These are phyloP conservation scores for Phycomyces blakesleeanus DNA, from an alignment of 192 early-diverging fungal species.

Conservation along the genomic window DNA sequence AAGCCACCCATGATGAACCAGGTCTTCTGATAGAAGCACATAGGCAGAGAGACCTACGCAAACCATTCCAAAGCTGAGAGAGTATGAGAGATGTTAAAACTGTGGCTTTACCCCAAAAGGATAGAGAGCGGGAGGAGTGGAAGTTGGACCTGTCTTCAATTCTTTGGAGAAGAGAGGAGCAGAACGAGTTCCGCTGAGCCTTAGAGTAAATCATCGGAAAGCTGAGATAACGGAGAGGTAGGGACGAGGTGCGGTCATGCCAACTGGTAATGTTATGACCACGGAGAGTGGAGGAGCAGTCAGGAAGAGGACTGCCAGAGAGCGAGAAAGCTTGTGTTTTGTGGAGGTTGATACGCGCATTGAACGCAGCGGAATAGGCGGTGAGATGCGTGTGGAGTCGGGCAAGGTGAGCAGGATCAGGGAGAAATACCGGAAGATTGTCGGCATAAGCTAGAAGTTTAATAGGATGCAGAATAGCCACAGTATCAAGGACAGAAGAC, in stretches of 20 bases:
- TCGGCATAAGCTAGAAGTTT: constrained; percentile 19
- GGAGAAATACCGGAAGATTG: constrained; percentile 11
- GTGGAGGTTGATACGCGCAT: constrained; percentile 21
- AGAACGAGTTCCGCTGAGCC: not conserved
- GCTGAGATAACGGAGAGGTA: not conserved
- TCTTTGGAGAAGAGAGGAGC: constrained; percentile 1
- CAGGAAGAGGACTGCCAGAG: not conserved
- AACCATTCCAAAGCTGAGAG: too few species aligned
- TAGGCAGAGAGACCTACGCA: too few species aligned
- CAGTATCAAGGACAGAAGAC: not conserved
- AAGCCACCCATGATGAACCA: too few species aligned
- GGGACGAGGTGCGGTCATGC: not conserved
- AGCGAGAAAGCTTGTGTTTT: constrained; percentile 21
- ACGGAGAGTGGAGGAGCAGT: not conserved
- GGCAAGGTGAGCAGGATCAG: not conserved
- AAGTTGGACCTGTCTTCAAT: too few species aligned
- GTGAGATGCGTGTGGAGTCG: not conserved
- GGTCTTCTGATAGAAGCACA: too few species aligned
- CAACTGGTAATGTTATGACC: not conserved
- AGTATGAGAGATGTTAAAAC: too few species aligned
- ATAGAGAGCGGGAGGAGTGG: too few species aligned
- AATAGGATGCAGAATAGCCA: not conserved
- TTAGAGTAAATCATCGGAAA: not conserved
- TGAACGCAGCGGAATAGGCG: constrained; percentile 1
- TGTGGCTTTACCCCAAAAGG: too few species aligned